Base-by-base conservation (phyloP, 768 basidiomycete genomes). In the Chalciporus chontae region DNA sequence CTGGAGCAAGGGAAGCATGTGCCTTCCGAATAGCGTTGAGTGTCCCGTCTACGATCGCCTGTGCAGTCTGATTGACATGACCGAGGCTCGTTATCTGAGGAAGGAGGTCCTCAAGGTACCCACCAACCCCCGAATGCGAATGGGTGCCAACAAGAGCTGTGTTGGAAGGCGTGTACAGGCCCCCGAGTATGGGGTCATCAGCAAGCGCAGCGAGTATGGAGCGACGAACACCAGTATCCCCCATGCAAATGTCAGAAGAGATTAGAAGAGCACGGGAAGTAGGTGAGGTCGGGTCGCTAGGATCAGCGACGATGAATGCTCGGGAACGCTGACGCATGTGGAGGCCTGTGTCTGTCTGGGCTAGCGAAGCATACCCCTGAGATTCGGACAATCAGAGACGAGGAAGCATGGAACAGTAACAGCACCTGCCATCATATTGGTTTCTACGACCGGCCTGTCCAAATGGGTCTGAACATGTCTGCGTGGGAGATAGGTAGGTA, bases 201-300 rank as follows among this genome's bases (percentile, higher is more conserved):
- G 81, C 74, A 9, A 90, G 74, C 36, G 77, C 68, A 4, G 73
- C 62, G 24, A 90, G 76, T 56, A 91, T 81, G 13, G 80, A 77
- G 23, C 86, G 80, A 27, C 87, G 83, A 32, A 88, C 70, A 21
- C 87, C 88, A 3, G 79, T 81, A 66, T 90, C 89, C 10, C 88
- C 88, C 84, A 90, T 88, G 37, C 81, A 85, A 44, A 89, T 87
- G 62, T 91, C 88, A n/a, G 86, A 76, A 56, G 88, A 89, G 66
- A 90, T 81, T 62, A 87, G 86, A 19, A 90, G 80, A 40, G 90
- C 60, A 41, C 85, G 77, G 56, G 85, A 79, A 32, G 75, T 66
- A 3, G 84, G 68, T 24, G 52, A 62, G 10, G 73, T 66, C 4
- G 50, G 48, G 21, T 61, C 47, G 4, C 31, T 48, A 24, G 40